Base-by-base conservation (phyloP, 2,329 filamentous ascomycete species). In the Coniosporium tulheliwenetii region DNA sequence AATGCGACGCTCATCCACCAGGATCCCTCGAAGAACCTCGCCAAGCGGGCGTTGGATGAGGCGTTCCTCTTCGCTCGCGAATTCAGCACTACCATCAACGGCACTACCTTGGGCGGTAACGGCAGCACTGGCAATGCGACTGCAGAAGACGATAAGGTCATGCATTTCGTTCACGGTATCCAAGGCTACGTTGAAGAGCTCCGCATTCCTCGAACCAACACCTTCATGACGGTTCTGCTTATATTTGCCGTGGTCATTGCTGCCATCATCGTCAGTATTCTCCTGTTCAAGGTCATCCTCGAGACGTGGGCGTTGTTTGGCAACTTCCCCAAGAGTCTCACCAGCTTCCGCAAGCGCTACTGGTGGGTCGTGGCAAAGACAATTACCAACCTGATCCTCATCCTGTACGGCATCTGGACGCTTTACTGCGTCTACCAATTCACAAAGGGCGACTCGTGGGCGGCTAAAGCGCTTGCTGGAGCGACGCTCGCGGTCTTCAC, bases 361-460 rank as follows among this genome's bases (percentile, higher is more conserved):
- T 96, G 91, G 91, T 82, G 84, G 49, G 77, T 86, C 41, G 80
- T 98, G 57, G 84, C 81, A 37, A 84, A 89, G 45, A 81, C 86
- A 12, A 82, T 96, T 53, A 93, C 86, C 36, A 83, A 84, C 48
- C 70, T 98, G 60, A 86, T 98, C 50, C 71, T 96, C 45, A 67
- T 96, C 13, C 74, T 96, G 2, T 98, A 96, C 62, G 85, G 91
- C 45, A 75, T 94, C 45, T 96, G 91, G 91, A 85, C 86, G 1
- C 66, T 96, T 36, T 96, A 94, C 63, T 96, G 89, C 59, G 75
- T 98, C 46, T 96, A 89, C 61, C 91, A 98, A 57, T 94, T 96
- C 61, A 91, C 81, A 1, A 74, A 79, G 35, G 87, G 89, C 44
- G 91, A 96, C 60, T 96, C 89, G 0, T 95, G 87, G 87, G 85